Evolutionary conservation across 495 filamentous ascomycete genomes (phyloP), one percentile per base, ranked within the genome.

Genomic region (Penicillium taxi): DNA sequence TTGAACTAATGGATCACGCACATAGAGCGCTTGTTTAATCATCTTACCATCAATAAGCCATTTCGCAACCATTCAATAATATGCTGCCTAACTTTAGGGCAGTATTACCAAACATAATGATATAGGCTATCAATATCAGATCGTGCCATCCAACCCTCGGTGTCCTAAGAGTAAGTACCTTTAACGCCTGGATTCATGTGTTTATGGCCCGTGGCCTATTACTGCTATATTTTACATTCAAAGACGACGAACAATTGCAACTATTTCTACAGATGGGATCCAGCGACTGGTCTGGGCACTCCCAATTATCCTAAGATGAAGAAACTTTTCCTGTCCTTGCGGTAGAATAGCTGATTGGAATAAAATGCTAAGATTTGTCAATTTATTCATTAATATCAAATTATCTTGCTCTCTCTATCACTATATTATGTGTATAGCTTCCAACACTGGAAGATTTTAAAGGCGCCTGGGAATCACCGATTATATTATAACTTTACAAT

Each of bases 261-360:
- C 21, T 23, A 20, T 18, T 48, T 1, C 2, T 24, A 21, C 13
- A 55, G 57, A 41, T 66, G 72, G 73, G 73, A 77, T 48, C 70
- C 72, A 1, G 70, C 69, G 0, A 74, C 70, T 18, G 69, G 75
- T 7, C 40, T 76, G 28, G 73, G 71, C 9, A 71, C 73, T 13
- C 72, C 73, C 2, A 70, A 71, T 38, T 78, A 64, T 46, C 53
- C 56, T 2, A 69, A 63, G 45, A 30, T 77, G 56, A 52, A 67
- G 57, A 45, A 61, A 6, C 35, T 69, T 28, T 67, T 64, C 35
- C 31, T 66, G 37, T 40, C 32, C 14, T 23, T 64, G 42, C 58
- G 56, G 5, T 66, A 28, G 44, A 35, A 11, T 11, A 28, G 11
- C 26, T 28, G 23, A 28, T 28, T 9, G 15, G 26, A n/a, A 13